phyloP scores from a whole-genome alignment of 306 rosid species.

The Castanospermum australe region DNA sequence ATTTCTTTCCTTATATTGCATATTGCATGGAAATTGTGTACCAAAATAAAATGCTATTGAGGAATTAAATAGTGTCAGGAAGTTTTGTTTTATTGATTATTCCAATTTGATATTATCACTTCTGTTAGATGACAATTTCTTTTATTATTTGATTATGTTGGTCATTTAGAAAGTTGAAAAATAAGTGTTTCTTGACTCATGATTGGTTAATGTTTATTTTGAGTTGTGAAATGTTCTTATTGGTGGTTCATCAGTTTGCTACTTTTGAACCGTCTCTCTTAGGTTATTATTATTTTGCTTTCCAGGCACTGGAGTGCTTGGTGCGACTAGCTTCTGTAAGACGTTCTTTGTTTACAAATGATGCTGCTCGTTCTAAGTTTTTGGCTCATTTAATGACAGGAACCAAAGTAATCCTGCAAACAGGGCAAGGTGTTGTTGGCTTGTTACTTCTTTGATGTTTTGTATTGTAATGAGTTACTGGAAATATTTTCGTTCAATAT shows the following conservation, averaged over 20 bases:
- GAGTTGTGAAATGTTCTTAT: conserved; percentile 14
- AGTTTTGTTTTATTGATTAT: conserved; percentile 1
- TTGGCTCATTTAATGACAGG: conserved; percentile 99
- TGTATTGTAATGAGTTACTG: conserved; percentile 29
- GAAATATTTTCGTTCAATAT: conserved; percentile 9
- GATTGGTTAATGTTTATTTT: conserved; percentile 11
- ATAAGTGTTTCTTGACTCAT: conserved; percentile 11
- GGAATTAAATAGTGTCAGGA: neutral
- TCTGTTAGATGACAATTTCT: neutral
- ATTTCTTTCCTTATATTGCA: neutral
- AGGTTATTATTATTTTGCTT: conserved; percentile 47
- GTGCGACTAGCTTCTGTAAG: conserved; percentile 98
- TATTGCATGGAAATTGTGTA: conserved; percentile 2
- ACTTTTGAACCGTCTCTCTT: conserved; percentile 34
- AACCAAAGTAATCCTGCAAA: conserved; percentile 97
- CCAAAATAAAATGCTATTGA: neutral
- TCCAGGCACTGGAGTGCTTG: conserved; percentile 99
- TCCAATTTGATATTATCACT: conserved; percentile 16
- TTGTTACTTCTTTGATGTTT: conserved; percentile 30
- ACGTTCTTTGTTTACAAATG: conserved; percentile 96
- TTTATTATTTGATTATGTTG: conserved; percentile 6
- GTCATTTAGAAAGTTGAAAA: conserved; percentile 1
- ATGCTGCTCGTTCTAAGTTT: conserved; percentile 95
- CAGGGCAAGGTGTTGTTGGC: conserved; percentile 91
- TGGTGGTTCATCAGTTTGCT: conserved; percentile 28